Percentiles rank a stretch among this genome's conserved stretches.
These are phyloP conservation scores for Coemansia sp. DNA, from an alignment of 192 early-diverging fungal species.

Conservation along the genomic window DNA sequence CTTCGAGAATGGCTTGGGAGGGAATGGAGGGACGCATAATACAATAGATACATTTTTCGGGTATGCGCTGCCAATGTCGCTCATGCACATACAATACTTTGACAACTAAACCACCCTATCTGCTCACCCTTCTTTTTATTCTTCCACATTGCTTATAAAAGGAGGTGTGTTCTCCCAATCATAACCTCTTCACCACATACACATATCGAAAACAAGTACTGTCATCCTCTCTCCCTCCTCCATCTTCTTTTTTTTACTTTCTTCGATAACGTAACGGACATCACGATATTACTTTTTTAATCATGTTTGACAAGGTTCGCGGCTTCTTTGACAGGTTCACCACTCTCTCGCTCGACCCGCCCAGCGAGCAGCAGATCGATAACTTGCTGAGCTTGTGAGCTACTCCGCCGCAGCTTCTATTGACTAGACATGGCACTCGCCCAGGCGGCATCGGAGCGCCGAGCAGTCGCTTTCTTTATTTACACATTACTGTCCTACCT, in stretches of 20 bases:
- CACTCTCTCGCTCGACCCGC: slow-evolving; percentile 10
- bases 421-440: not conserved
- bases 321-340: slow-evolving; percentile 18
- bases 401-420: not conserved
- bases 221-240: not conserved
- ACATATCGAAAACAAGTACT: not conserved
- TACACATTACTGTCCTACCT: not conserved
- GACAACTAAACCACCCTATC: no score
- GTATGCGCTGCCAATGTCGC: not conserved
- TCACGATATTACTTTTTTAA: not conserved
- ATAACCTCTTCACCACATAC: not conserved
- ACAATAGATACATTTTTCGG: not conserved
- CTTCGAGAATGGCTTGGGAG: not conserved
- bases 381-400: slow-evolving; percentile 26
- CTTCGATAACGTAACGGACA: slow-evolving; percentile 1
- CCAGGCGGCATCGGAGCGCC: no score
- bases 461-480: no score
- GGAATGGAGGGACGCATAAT: no score
- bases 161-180: not conserved
- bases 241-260: not conserved
- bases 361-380: slow-evolving; percentile 27
- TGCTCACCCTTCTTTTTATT: not conserved
- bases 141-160: not conserved
- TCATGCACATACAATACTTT: slow-evolving; percentile 1
- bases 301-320: slow-evolving; percentile 31